These are phyloP conservation scores for Thielaviopsis punctulata DNA, from an alignment of 2,329 filamentous ascomycete genomes.

Conservation along the genomic window DNA sequence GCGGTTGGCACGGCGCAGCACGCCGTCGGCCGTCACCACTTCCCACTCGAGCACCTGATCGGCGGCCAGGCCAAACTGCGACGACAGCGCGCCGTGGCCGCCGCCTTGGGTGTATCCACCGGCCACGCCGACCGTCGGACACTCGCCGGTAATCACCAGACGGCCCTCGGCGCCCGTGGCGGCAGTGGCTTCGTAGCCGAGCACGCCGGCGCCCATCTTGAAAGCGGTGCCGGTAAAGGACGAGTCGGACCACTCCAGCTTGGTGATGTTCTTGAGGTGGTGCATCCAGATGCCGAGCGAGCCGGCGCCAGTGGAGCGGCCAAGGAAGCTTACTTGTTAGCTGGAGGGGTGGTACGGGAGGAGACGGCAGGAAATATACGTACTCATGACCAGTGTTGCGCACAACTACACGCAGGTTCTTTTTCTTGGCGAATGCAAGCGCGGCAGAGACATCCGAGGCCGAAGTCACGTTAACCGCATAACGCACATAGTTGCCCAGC, in stretches of 20 bases:
- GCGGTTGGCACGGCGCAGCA: slow-evolving; percentile 29
- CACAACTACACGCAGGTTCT: slow-evolving; percentile 22
- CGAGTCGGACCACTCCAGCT: slow-evolving; percentile 14
- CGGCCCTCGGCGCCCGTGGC: slow-evolving; percentile 28
- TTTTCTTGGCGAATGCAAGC: slow-evolving; percentile 22
- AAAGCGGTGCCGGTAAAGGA: slow-evolving; percentile 29
- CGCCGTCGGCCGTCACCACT: slow-evolving; percentile 35
- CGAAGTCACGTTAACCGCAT: slow-evolving; percentile 21
- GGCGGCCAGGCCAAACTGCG: slow-evolving; percentile 38
- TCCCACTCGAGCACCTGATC: slow-evolving; percentile 41
- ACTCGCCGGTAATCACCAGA: slow-evolving; percentile 36
- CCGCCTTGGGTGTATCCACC: slow-evolving; percentile 45
- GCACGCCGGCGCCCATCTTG: slow-evolving; percentile 37
- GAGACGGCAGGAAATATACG: slow-evolving; percentile 13
- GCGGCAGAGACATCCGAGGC: slow-evolving; percentile 19
- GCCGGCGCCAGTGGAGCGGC: slow-evolving; percentile 21
- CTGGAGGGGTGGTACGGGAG: neutral
- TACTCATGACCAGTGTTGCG: slow-evolving; percentile 20
- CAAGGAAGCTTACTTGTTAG: slow-evolving; percentile 16
- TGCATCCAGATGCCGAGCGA: slow-evolving; percentile 24
- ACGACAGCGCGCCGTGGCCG: slow-evolving; percentile 37
- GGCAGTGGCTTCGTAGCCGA: slow-evolving; percentile 34
- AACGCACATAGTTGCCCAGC: slow-evolving; percentile 26
- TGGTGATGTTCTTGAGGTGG: slow-evolving; percentile 20
- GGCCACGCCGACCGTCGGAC: slow-evolving; percentile 35